Base-by-base conservation (phyloP, 2,329 filamentous ascomycete species). In the Nemania sp. region DNA sequence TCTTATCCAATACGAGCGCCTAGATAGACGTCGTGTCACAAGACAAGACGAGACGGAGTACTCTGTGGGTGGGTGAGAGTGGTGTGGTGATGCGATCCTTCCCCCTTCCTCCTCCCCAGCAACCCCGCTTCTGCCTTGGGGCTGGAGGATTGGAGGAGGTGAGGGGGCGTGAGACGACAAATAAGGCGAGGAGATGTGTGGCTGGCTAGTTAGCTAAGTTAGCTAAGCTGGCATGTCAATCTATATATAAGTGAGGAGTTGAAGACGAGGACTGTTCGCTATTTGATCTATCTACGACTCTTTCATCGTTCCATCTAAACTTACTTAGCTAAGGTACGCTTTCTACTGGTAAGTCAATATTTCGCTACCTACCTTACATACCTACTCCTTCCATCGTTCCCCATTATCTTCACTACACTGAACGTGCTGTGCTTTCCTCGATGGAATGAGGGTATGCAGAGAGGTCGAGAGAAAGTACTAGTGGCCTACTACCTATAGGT, bases 211-310 rank as follows among this genome's bases (percentile, higher is more conserved):
- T 37, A 35, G 37, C 18, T 29, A 29, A n/a, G n/a, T n/a, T n/a
- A n/a, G n/a, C n/a, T n/a, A n/a, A n/a, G 25, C 25, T 29, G 25
- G 25, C 7, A 7, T 29, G 25, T 29, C 25, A 29, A 29, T 29
- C 3, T 46, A 63, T 63, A 60, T 63, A 63, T 57, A 61, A 58
- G 54, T 57, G 57, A 61, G 61, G 57, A 61, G 57, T 11, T 29
- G 56, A 60, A 35, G 18, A 42, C 50, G 45, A 20, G 29, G 40
- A 40, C 25, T 35, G n/a, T 13, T 15, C 5, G 9, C 1, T 6
- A 34, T 3, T 29, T 10, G 21, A 48, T 42, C 29, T 32, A 10
- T 32, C 37, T 40, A 15, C 12, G 21, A 18, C 21, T 53, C 42
- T 25, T 43, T 45, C 20, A 49, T 45, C 48, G 18, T 48, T 21